Conservation (phyloP, 768 basidiomycete genomes). For the Chalciporus chontae region DNA sequence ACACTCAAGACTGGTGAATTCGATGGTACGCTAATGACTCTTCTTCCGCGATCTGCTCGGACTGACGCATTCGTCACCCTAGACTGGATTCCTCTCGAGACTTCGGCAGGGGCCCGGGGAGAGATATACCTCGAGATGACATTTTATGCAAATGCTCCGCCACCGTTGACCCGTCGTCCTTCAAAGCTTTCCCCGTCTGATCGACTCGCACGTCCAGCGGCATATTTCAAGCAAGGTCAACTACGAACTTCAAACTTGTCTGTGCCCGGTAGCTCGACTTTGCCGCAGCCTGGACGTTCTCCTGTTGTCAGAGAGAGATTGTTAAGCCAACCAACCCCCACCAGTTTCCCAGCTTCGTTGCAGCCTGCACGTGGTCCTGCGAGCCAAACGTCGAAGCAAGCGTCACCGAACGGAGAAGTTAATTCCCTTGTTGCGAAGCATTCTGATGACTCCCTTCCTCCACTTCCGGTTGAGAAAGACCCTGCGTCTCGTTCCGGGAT, state of each 20-base stretch:
- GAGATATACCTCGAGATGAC: conserved; percentile 94
- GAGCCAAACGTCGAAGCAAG: conserved; percentile 8
- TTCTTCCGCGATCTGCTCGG: not conserved
- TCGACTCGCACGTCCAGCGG: conserved; percentile 43
- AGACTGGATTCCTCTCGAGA: conserved; percentile 69
- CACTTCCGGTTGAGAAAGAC: conserved; percentile 33
- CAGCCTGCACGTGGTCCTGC: conserved; percentile 17
- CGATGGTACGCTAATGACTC: conserved; percentile 63
- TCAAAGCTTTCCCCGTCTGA: conserved; percentile 53
- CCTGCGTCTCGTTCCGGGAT: conserved; percentile 18
- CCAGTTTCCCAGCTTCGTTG: conserved; percentile 18
- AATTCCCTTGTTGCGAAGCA: conserved; percentile 9
- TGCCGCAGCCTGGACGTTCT: conserved; percentile 13
- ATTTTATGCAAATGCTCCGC: conserved; percentile 72
- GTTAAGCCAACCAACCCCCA: conserved; percentile 2
- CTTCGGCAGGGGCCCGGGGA: conserved; percentile 66
- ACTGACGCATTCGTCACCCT: conserved; percentile 6
- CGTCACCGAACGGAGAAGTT: conserved; percentile 6
- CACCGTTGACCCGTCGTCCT: conserved; percentile 48
- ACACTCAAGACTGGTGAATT: conserved; percentile 86
- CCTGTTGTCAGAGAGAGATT: conserved; percentile 9
- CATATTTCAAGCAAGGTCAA: conserved; percentile 20
- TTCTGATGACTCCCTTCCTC: conserved; percentile 37
- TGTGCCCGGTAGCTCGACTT: conserved; percentile 10
- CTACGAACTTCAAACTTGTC: conserved; percentile 14